Base-by-base conservation (phyloP, 148 eudicot genomes). In the Drosera capensis region DNA sequence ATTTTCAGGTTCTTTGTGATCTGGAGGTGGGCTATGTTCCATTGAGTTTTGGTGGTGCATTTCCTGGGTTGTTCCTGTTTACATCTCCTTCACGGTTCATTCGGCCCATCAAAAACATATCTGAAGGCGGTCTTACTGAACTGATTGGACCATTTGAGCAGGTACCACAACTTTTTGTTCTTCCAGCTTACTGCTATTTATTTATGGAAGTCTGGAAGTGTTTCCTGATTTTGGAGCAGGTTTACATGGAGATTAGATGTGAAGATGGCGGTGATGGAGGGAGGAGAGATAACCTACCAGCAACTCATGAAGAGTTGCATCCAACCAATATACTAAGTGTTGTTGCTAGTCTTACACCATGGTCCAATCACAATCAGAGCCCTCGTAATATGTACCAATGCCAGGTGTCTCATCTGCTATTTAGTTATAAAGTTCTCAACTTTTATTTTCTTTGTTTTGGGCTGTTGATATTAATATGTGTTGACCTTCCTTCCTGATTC, bases 361-460 rank as follows among this genome's bases (percentile, higher is more conserved):
- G 87, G 87, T 90, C 82, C 67, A 78, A 90, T 58, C 99, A 90
- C 72, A 90, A 90, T 71, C 99, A 90, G 73, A 90, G 99, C 49
- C 99, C 95, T 51, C 84, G 99, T 31, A 90, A 90, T 66, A 90
- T 90, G 99, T 84, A 90, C 64, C 97, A 88, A 73, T 88, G 97
- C 49, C 97, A 88, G 97, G 97, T 88, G 54, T 47, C 24, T 12
- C 43, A 30, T 41, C 4, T 16, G 12, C 45, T 41, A 3, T 41
- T 41, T 15, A 41, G 2, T 38, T 43, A 1, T 9, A 14, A 14
- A 14, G 14, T 51, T 51, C 8, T 24, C 2, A 28, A 20, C 25
- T 43, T 22, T 14, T 44, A 40, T 28, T 17, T 25, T 3, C 29
- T 26, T 21, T 42, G 9, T 14, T 11, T 20, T 40, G 43, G 13